Evolutionary conservation across 2,329 filamentous ascomycete species (phyloP).

Genomic region (Verticillium dahliae): DNA sequence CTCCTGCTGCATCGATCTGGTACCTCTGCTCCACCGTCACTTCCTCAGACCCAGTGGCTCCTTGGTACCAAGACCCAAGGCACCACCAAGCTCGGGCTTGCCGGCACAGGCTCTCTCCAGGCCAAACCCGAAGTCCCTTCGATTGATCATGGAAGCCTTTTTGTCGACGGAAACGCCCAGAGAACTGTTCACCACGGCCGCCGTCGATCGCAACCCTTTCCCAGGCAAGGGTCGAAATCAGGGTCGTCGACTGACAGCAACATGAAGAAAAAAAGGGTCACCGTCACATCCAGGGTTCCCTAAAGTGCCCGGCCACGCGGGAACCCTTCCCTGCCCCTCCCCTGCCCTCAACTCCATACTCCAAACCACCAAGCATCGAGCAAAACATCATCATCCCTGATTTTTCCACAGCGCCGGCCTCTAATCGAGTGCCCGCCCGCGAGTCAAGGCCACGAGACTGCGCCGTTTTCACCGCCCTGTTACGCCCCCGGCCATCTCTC

Average conservation of each 20-base stretch:
- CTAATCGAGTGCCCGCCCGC: not conserved
- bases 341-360: not conserved
- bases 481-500: not conserved
- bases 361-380: not conserved
- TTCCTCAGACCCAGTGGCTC: not conserved
- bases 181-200: not conserved
- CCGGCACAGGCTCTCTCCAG: not conserved
- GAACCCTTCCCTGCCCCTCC: not conserved
- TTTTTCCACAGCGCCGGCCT: not conserved
- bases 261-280: not conserved
- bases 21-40: not conserved
- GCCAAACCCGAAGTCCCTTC: not conserved
- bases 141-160: not conserved
- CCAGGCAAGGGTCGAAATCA: not conserved
- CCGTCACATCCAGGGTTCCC: not conserved
- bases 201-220: not conserved
- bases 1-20: not conserved
- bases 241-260: not conserved
- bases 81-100: not conserved
- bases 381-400: not conserved
- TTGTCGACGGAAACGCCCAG: not conserved
- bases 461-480: not conserved
- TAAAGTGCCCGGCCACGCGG: not conserved
- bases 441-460: not conserved
- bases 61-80: not conserved